These are phyloP conservation scores for Solanum acaule DNA, from an alignment of 257 asterid species.

Conservation along the genomic window DNA sequence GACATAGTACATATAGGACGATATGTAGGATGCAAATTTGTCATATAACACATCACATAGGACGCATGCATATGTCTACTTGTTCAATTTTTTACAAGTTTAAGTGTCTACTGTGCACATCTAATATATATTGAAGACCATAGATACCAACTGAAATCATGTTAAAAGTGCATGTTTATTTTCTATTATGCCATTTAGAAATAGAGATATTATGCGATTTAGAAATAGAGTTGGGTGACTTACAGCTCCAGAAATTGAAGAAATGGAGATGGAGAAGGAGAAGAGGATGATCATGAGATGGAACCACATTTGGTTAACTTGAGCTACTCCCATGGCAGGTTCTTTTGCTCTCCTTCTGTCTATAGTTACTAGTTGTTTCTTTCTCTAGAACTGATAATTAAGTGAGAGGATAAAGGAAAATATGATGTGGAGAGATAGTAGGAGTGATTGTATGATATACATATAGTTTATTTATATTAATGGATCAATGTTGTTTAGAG, in stretches of 20 bases:
- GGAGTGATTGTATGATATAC: not conserved
- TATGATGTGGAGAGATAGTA: not conserved
- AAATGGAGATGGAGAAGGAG: not conserved
- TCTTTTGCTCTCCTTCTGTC: not conserved
- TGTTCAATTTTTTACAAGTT: too few species aligned
- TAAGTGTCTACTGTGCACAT: too few species aligned
- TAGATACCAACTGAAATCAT: too few species aligned
- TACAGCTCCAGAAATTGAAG: not conserved
- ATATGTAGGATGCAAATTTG: too few species aligned
- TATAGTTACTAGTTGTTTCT: not conserved
- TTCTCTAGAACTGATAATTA: not conserved
- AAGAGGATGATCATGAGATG: not conserved
- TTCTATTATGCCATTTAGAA: not conserved
- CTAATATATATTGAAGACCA: too few species aligned
- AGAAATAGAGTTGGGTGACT: not conserved
- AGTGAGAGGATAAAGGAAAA: not conserved
- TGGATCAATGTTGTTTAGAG: not conserved
- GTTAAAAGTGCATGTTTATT: not conserved
- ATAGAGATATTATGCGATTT: not conserved
- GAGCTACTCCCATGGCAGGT: conserved; percentile 1
- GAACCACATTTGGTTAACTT: not conserved
- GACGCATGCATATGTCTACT: too few species aligned
- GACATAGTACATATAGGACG: too few species aligned
- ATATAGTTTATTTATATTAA: not conserved
- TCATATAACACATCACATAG: too few species aligned